Base-by-base conservation (phyloP, 768 basidiomycete genomes). In the Lactarius indigo region DNA sequence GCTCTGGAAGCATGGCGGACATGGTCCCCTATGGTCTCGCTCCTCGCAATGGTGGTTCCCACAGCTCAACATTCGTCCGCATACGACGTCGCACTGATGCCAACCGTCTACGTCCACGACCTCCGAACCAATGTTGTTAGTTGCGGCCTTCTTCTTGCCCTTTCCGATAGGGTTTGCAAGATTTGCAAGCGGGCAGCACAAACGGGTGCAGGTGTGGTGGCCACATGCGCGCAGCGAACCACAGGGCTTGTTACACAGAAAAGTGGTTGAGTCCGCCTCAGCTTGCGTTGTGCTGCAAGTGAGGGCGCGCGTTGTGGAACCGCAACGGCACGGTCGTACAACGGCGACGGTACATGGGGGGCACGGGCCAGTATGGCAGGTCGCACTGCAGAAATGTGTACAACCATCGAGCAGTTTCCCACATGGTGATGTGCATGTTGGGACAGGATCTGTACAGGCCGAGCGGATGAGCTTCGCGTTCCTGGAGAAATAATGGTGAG, bases 121-220 rank as follows among this genome's bases (percentile, higher is more conserved):
- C 1, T 85, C 80, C 2, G 79, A 75, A 9, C 41, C 2, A 73
- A 72, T 13, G 64, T 59, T 55, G 31, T 72, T 35, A 59, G 65
- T 62, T 2, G 77, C 79, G 1, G 84, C 79, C 71, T 85, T 87
- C 79, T 86, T 77, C 72, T 87, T 87, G 18, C 76, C 80, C 72
- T 89, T 91, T 70, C 82, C 82, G 57, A 80, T 75, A 26, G 75
- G 68, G 17, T 76, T 72, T 15, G 83, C 81, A 5, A 91, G 77
- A 23, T 82, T 85, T 0, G 94, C 90, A 0, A 98, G 83, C 0
- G 97, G 96, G 72, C 97, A 99, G 74, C 97, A 98, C 10, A 89
- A 66, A 4, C 95, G 83, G 20, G 82, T 80, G 74, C 97, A 98
- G 68, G 90, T 87, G 72, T 99, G 97, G 26, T 87, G 81, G 0